Conservation (phyloP, 2,329 filamentous ascomycete species). For the Raffaelea arxii region DNA sequence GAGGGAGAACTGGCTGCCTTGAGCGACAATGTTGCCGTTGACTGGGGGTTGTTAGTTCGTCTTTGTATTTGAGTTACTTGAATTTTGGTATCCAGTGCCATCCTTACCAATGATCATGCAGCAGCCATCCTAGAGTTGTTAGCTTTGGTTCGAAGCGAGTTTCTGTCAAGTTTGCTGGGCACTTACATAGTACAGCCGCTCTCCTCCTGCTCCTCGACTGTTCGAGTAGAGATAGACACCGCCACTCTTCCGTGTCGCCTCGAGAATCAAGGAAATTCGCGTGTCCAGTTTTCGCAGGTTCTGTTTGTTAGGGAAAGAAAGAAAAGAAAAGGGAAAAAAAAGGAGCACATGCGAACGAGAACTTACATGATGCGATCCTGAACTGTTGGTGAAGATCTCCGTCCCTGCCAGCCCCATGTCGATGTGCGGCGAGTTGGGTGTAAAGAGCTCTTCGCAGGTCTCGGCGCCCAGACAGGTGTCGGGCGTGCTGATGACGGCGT, state of each 20-base stretch:
- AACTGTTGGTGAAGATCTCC: constrained; percentile 63
- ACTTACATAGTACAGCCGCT: constrained; percentile 43
- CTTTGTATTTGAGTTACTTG: too few species aligned
- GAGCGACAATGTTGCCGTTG: constrained; percentile 54
- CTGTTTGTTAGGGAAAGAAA: neutral
- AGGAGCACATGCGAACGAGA: neutral
- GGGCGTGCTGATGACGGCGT: constrained; percentile 48
- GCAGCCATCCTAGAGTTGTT: constrained; percentile 37
- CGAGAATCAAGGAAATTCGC: constrained; percentile 52
- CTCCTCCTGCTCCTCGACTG: constrained; percentile 29
- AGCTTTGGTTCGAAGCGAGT: neutral
- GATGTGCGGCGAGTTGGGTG: constrained; percentile 35
- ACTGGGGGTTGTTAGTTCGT: constrained; percentile 20
- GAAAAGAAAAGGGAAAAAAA: neutral
- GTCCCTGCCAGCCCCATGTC: constrained; percentile 57
- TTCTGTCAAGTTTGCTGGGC: neutral
- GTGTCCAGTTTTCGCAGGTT: constrained; percentile 51
- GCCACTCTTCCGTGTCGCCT: constrained; percentile 45
- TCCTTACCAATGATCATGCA: constrained; percentile 43
- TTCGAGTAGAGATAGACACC: constrained; percentile 49
- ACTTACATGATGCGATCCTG: constrained; percentile 44
- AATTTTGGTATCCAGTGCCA: too few species aligned
- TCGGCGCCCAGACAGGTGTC: constrained; percentile 50
- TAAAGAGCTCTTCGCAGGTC: constrained; percentile 19
- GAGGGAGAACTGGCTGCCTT: constrained; percentile 50